A percentile compares a stretch with the other conserved stretches of the same genome.
Conservation (phyloP, 179 eudicot genomes). For the Patellifolia procumbens region DNA sequence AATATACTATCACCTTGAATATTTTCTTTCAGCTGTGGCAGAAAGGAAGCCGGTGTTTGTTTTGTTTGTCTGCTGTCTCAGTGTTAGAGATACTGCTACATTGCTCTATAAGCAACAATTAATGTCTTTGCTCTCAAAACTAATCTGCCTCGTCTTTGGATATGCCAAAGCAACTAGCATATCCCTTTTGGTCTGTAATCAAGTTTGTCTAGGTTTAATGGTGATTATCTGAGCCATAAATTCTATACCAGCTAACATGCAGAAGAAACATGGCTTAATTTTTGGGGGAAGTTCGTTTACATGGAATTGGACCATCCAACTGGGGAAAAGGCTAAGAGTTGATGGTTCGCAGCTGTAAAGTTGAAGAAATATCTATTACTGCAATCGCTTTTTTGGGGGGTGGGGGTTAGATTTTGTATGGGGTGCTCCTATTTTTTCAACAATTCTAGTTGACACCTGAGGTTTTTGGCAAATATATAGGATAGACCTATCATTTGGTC, state of each 20-base stretch:
- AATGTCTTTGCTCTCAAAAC: background rate
- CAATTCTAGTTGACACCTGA: too few species aligned
- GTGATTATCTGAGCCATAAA: background rate
- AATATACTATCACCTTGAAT: background rate
- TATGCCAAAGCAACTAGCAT: background rate
- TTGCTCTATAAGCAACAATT: background rate
- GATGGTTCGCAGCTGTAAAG: background rate
- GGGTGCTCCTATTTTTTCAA: background rate
- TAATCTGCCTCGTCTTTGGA: background rate
- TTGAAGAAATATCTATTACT: background rate
- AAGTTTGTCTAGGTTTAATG: background rate
- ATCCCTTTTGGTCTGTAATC: background rate
- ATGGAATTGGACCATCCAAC: background rate
- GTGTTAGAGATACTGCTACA: background rate
- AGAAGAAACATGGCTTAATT: background rate
- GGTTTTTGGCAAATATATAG: too few species aligned
- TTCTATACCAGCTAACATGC: background rate
- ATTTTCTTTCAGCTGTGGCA: background rate
- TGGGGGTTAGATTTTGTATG: background rate
- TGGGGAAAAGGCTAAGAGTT: background rate
- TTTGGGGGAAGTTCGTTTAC: background rate
- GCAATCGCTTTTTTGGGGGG: background rate
- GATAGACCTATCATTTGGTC: too few species aligned
- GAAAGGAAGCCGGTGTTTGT: background rate
- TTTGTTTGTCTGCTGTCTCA: background rate